Base-by-base conservation (phyloP, 257 asterid species). In the Haberlea rhodopensis region DNA sequence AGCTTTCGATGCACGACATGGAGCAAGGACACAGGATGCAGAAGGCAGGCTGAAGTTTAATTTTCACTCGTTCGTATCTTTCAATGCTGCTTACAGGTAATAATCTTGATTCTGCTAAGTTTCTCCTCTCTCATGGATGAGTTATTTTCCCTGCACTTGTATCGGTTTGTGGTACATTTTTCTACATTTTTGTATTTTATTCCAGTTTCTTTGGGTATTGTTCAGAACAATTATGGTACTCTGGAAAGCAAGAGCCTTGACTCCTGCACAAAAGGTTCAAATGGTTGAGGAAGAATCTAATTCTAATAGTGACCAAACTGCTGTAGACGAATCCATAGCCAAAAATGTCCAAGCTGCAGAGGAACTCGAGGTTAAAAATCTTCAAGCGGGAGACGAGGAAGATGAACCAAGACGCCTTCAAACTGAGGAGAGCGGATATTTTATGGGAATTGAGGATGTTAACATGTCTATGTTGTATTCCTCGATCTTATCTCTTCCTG, bases 11-110 rank as follows among this genome's bases (percentile, higher is more conserved):
- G 94, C 96, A 58, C 83, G 88, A 29, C 99, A 90, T 76, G 97
- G 97, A 62, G 99, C 99, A 45, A 90, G 86, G 82, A 84, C 85
- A 10, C 94, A 84, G 71, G 99, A 94, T 72, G 77, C 70, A 4
- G 87, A 88, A 72, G 97, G 99, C 79, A 77, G 97, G 71, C 95
- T 94, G 34, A 90, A 84, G 79, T 94, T 81, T 68, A 90, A 94
- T 76, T 94, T 94, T 75, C 99, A 94, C 66, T 81, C 99, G 53
- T 94, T 94, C 29, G 99, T 90, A 64, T 94, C 97, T 53, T 94
- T 86, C 77, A 90, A 77, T 69, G 88, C 82, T 37, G 99, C 99
- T 54, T 80, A 84, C 59, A 87, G 94, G 99, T 92, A 81, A 77
- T 67, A 40, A 40, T 11, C 48, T 3, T 40, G 48, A 40, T 40